Conservation (phyloP, 2,329 filamentous ascomycete genomes). For the Myotisia sp. region DNA sequence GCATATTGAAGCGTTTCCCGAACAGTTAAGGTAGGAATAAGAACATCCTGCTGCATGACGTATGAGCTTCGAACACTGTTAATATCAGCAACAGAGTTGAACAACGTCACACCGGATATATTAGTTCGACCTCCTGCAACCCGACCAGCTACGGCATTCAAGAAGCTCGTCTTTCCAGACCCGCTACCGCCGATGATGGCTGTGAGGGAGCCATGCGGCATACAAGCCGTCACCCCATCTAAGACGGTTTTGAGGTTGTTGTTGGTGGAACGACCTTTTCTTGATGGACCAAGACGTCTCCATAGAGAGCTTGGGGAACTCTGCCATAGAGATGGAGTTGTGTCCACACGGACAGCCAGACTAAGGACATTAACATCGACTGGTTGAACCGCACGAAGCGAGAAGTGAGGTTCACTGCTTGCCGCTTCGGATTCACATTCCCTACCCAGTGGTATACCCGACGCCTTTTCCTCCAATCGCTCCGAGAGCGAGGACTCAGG, state of each 20-base stretch:
- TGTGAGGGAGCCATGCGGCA: slow-evolving; percentile 53
- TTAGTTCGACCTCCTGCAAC: slow-evolving; percentile 43
- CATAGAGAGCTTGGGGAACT: slow-evolving; percentile 20
- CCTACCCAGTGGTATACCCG: no score
- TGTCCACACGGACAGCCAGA: slow-evolving; percentile 23
- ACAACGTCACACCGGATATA: slow-evolving; percentile 42
- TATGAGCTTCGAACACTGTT: slow-evolving; percentile 35
- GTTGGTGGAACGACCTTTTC: slow-evolving; percentile 14
- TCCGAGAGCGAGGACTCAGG: no score
- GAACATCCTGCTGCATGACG: slow-evolving; percentile 60
- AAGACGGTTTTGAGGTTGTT: slow-evolving; percentile 38
- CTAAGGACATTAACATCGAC: slow-evolving; percentile 26
- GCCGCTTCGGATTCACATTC: no score
- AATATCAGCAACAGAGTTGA: slow-evolving; percentile 45
- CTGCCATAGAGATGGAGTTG: slow-evolving; percentile 21
- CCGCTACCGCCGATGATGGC: slow-evolving; percentile 64
- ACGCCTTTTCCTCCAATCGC: no score
- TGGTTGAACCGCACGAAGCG: slow-evolving; percentile 27
- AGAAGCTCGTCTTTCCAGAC: slow-evolving; percentile 56
- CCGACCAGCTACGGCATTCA: slow-evolving; percentile 58
- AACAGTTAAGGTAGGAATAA: slow-evolving; percentile 60
- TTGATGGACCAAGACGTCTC: slow-evolving; percentile 15
- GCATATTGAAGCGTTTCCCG: slow-evolving; percentile 61
- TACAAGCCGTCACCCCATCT: slow-evolving; percentile 47
- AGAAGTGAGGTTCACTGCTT: slow-evolving; percentile 18